phyloP scores from a whole-genome alignment of 2,329 filamentous ascomycete species.

The Botrytis byssoidea region DNA sequence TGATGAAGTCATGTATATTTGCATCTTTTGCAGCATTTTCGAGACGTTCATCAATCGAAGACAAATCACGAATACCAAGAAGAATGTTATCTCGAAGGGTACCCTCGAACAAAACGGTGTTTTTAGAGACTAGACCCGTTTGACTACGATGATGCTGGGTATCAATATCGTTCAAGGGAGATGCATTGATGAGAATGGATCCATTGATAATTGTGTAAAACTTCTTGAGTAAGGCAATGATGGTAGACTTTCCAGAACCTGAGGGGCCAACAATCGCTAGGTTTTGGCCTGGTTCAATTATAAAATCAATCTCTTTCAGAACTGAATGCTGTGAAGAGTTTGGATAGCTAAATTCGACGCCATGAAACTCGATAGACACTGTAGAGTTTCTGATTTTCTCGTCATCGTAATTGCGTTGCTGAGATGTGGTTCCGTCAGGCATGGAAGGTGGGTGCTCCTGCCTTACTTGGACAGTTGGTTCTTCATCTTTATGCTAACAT shows the following conservation, averaged over 20 bases:
- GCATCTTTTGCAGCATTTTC: slow-evolving; percentile 47
- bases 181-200: neutral
- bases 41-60: slow-evolving; percentile 53
- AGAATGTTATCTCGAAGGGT: slow-evolving; percentile 67
- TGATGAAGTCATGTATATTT: slow-evolving; percentile 52
- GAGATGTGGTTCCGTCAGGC: neutral
- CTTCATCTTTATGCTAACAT: neutral
- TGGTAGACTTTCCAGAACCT: slow-evolving; percentile 42
- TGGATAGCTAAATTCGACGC: slow-evolving; percentile 10
- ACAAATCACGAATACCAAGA: slow-evolving; percentile 60
- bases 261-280: slow-evolving; percentile 72
- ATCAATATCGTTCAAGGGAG: neutral
- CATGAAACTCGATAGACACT: neutral
- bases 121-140: slow-evolving; percentile 47
- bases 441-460: neutral
- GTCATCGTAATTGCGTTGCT: neutral
- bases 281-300: slow-evolving; percentile 72
- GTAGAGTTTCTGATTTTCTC: neutral
- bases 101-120: slow-evolving; percentile 52
- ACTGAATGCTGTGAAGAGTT: neutral
- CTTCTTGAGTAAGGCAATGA: slow-evolving; percentile 76
- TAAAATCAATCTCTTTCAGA: slow-evolving; percentile 67
- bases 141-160: neutral
- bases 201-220: slow-evolving; percentile 77
- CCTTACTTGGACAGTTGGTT: neutral